These are phyloP conservation scores for Solanum arcanum DNA, from an alignment of 257 asterid genomes.

Conservation along the genomic window DNA sequence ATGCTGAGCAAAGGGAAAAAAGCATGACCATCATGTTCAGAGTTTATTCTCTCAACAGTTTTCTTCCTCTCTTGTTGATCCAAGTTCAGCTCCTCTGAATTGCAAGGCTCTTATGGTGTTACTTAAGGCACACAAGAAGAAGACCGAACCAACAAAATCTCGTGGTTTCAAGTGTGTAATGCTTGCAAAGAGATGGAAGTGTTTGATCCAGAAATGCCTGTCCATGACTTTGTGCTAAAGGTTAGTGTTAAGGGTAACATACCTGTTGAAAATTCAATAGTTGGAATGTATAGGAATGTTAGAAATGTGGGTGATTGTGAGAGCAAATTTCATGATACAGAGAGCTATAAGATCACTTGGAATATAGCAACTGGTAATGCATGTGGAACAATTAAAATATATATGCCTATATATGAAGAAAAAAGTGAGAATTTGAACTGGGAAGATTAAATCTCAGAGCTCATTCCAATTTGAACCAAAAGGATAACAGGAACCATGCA, in stretches of 20 bases:
- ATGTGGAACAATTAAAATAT: neutral
- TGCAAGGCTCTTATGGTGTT: slow-evolving; percentile 28
- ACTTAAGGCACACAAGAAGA: neutral
- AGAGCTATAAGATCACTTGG: neutral
- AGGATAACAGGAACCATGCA: neutral
- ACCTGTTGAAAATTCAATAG: neutral
- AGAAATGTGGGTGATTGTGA: neutral
- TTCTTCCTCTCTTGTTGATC: slow-evolving; percentile 62
- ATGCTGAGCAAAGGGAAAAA: slow-evolving; percentile 56
- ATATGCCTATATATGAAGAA: neutral
- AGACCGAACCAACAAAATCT: neutral
- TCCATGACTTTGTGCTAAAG: neutral
- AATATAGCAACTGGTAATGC: neutral
- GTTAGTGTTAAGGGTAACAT: neutral
- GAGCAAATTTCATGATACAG: neutral
- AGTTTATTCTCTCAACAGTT: slow-evolving; percentile 68
- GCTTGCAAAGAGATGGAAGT: neutral
- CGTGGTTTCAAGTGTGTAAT: neutral
- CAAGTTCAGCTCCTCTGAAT: slow-evolving; percentile 37
- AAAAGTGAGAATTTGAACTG: neutral
- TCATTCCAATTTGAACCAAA: neutral
- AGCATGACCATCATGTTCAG: slow-evolving; percentile 58
- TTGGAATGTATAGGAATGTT: neutral
- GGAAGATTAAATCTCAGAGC: neutral
- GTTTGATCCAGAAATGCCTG: neutral